Evolutionary conservation across 805 yeast species (phyloP).

Genomic region (Candida silvatica): DNA sequence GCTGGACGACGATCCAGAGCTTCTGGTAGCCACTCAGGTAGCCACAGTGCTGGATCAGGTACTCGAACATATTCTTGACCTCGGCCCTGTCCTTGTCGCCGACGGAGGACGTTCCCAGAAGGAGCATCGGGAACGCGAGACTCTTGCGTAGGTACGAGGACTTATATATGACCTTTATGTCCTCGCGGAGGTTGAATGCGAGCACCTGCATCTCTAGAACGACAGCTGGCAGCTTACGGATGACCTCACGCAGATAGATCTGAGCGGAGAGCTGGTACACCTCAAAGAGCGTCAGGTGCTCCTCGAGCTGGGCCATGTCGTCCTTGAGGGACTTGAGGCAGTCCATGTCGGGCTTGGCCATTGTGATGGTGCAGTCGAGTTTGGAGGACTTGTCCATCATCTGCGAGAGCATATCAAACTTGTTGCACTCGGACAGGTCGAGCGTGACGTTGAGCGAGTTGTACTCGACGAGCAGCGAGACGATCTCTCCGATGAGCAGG

Average conservation of each 20-base stretch:
- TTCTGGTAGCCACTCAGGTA: constrained; percentile 22
- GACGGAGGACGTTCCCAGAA: constrained; percentile 27
- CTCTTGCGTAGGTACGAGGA: constrained; percentile 13
- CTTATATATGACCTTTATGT: constrained; percentile 9
- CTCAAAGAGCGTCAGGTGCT: constrained; percentile 28
- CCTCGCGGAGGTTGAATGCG: constrained; percentile 10
- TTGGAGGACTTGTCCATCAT: constrained; percentile 10
- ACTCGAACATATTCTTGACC: constrained; percentile 18
- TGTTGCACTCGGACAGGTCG: constrained; percentile 15
- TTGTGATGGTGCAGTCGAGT: constrained; percentile 11
- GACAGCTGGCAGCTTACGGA: constrained; percentile 17
- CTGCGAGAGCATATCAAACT: constrained; percentile 10
- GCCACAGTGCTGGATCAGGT: constrained; percentile 24
- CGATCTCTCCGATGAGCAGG: constrained; percentile 29
- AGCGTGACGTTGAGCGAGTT: constrained; percentile 12
- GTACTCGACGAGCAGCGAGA: constrained; percentile 21
- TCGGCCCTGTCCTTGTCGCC: constrained; percentile 17
- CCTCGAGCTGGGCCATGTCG: constrained; percentile 17
- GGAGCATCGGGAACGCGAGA: constrained; percentile 30
- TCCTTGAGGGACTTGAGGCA: constrained; percentile 11
- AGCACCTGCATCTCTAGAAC: constrained; percentile 19
- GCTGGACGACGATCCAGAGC: constrained; percentile 20
- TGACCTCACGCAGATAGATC: constrained; percentile 18
- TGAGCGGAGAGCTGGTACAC: constrained; percentile 22
- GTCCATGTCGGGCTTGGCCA: constrained; percentile 13